Percentiles rank a stretch among this genome's conserved stretches.
phyloP scores from a whole-genome alignment of 345 rosid species.

The Geranium rotundifolium region DNA sequence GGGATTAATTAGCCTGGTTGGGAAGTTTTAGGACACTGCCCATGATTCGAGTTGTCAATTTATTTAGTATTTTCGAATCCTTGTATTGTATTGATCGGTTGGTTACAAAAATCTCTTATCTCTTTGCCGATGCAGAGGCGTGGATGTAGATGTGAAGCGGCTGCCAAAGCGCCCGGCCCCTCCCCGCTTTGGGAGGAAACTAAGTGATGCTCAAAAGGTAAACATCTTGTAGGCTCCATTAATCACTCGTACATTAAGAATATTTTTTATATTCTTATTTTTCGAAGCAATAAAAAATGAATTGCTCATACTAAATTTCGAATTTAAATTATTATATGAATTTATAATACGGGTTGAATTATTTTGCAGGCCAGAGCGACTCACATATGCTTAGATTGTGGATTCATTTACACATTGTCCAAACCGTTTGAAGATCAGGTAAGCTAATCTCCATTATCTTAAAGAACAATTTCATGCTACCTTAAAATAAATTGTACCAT shows the following conservation, averaged over 20 bases:
- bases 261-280: too few species aligned
- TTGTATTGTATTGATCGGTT: too few species aligned
- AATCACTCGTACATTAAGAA: not conserved
- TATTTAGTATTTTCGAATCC: too few species aligned
- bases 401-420: constrained; percentile 63
- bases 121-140: constrained; percentile 44
- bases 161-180: constrained; percentile 92
- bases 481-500: too few species aligned
- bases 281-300: too few species aligned
- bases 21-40: too few species aligned
- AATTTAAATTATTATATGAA: not conserved
- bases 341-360: not conserved
- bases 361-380: constrained; percentile 77
- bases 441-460: constrained; percentile 9
- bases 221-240: not conserved
- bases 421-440: constrained; percentile 90
- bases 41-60: too few species aligned
- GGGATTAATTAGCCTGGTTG: too few species aligned
- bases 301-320: not conserved
- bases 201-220: constrained; percentile 86
- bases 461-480: not conserved
- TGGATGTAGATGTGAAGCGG: constrained; percentile 73
- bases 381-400: constrained; percentile 94
- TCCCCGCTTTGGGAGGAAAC: constrained; percentile 87
- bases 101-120: not conserved